Evolutionary conservation across 441 rosid genomes (phyloP).

Genomic region (Capsella rubella): DNA sequence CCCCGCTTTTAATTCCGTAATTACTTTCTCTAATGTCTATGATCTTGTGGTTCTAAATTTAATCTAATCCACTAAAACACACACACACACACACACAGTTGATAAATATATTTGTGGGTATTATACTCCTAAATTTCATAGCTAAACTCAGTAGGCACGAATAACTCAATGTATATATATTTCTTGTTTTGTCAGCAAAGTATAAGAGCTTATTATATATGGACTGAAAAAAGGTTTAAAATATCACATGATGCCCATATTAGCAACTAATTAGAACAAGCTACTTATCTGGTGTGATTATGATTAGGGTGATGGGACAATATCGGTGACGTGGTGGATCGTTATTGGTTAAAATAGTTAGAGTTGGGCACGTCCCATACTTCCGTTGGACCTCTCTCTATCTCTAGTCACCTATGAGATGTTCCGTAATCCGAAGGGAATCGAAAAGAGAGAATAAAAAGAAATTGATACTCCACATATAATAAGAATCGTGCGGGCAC

Average conservation of each 20-base stretch:
- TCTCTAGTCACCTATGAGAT: slow-evolving; percentile 1
- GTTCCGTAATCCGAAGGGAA: slow-evolving; percentile 24
- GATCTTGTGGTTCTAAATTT: too few relatives aligned
- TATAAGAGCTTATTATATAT: neutral
- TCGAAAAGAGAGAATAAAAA: neutral
- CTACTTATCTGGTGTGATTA: slow-evolving; percentile 38
- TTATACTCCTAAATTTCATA: neutral
- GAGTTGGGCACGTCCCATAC: slow-evolving; percentile 41
- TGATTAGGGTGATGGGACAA: slow-evolving; percentile 37
- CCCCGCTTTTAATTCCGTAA: neutral
- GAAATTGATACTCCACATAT: neutral
- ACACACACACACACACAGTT: too few relatives aligned
- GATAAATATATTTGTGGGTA: neutral
- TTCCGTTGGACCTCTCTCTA: neutral
- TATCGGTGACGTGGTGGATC: slow-evolving; percentile 17
- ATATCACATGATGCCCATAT: slow-evolving; percentile 7
- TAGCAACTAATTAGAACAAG: slow-evolving; percentile 19
- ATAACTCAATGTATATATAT: neutral
- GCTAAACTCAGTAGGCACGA: neutral
- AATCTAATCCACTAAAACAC: too few relatives aligned
- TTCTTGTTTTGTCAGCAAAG: neutral
- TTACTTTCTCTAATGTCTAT: too few relatives aligned
- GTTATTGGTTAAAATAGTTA: slow-evolving; percentile 23
- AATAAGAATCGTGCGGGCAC: slow-evolving; percentile 37
- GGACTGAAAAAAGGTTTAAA: neutral